Base-by-base conservation (phyloP, 192 early-diverging fungal genomes). In the Blastocladiella britannica region DNA sequence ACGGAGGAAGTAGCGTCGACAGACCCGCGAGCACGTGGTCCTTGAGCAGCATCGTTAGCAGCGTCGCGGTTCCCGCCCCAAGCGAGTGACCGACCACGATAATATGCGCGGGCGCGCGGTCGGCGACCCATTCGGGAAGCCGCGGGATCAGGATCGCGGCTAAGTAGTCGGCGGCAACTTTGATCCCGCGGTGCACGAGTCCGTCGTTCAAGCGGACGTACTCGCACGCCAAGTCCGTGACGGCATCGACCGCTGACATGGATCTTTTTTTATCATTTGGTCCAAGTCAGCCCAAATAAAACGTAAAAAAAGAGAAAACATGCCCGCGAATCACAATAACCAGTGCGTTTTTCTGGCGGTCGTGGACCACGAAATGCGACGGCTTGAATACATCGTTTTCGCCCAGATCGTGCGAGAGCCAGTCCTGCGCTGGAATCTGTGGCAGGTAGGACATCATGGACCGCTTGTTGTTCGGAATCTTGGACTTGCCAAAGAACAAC, bases 171-270 rank as follows among this genome's bases (percentile, higher is more conserved):
- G 85, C 85, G 6, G 83, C 78, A 18, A 77, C 73, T 69, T 82
- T 79, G 71, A 85, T 82, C 5, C 85, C 85, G 52, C 75, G 75
- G 54, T 87, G 85, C 29, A 85, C 80, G 15, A 84, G 65, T 0
- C 85, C 85, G 51, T 83, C 85, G 53, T 77, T 74, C 83, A 82
- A 85, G 29, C 78, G 82, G 52, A 77, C 70, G 60, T 87, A 87
- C 61, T 82, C 82, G 58, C 83, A 87, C 0, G 77, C 79, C 22
- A 87, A 59, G 62, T 87, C 85, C 0, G 84, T 83, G 26, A 87
- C 58, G 0, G 83, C 80, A 57, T 87, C 85, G 58, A 81, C 76
- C 0, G 74, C 77, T 79, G 63, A 26, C 20, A 9, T 26, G 57
- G 4, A 54, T 53, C 27, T 25, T 29, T n/a, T 55, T 7, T 12